These are phyloP conservation scores for Mycena rosella DNA, from an alignment of 768 basidiomycete species.

Conservation along the genomic window DNA sequence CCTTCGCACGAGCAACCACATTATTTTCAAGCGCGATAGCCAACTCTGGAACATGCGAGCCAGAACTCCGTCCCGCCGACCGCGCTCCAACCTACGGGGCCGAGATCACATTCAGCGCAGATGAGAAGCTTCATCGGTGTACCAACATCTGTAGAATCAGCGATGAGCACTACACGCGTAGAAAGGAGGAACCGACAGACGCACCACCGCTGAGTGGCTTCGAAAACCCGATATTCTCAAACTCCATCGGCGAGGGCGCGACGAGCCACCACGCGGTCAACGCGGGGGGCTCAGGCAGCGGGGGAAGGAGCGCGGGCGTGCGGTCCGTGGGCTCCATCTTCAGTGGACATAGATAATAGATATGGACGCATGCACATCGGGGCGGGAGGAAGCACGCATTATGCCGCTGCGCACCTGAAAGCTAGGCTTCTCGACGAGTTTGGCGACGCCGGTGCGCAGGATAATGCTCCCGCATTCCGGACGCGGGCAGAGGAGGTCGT, in stretches of 20 bases:
- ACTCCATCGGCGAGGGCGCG: constrained; percentile 80
- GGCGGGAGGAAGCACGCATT: not conserved
- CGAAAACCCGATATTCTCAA: constrained; percentile 90
- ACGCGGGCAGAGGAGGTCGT: constrained; percentile 52
- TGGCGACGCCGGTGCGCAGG: constrained; percentile 68
- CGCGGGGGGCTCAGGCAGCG: constrained; percentile 68
- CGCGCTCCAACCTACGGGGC: constrained; percentile 86
- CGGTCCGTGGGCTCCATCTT: constrained; percentile 68
- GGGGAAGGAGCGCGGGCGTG: constrained; percentile 57
- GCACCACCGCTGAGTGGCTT: constrained; percentile 51
- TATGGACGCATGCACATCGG: constrained; percentile 18
- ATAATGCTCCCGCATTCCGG: constrained; percentile 79
- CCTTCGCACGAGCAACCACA: too few species aligned
- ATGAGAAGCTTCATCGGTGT: constrained; percentile 72
- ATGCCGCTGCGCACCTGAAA: constrained; percentile 62
- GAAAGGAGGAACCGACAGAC: not conserved
- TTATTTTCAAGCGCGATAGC: constrained; percentile 58
- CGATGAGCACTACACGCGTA: not conserved
- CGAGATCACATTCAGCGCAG: constrained; percentile 88
- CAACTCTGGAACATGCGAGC: constrained; percentile 77
- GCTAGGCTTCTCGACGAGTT: constrained; percentile 66
- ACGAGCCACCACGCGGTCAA: constrained; percentile 81
- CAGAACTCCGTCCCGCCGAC: constrained; percentile 82
- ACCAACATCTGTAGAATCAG: constrained; percentile 18
- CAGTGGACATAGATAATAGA: constrained; percentile 47